phyloP scores from a whole-genome alignment of 805 yeast species.

The Priceomyces haplophilus region DNA sequence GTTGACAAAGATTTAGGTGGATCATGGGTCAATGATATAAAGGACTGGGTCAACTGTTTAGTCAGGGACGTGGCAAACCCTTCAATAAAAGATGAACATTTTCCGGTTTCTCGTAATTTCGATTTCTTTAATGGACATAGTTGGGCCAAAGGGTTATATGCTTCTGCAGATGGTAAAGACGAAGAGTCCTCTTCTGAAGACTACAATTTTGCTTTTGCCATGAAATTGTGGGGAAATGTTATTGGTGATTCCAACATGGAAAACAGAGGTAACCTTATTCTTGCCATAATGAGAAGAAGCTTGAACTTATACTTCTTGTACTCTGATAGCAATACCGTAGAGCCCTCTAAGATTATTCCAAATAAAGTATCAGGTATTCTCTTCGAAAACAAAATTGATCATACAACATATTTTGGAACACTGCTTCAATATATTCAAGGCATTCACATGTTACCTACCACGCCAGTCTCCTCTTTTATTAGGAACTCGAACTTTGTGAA shows the following conservation, averaged over 20 bases:
- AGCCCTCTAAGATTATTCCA: constrained; percentile 49
- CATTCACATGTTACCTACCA: constrained; percentile 73
- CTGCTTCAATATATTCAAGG: constrained; percentile 67
- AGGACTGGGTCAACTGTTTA: constrained; percentile 57
- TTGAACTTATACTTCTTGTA: constrained; percentile 56
- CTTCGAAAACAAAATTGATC: constrained; percentile 70
- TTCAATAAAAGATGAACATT: constrained; percentile 45
- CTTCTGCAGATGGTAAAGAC: constrained; percentile 64
- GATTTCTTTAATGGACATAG: constrained; percentile 76
- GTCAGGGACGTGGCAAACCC: constrained; percentile 72
- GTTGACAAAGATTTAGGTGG: constrained; percentile 40
- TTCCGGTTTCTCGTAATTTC: constrained; percentile 64
- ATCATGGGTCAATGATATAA: constrained; percentile 46
- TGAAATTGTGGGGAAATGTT: constrained; percentile 66
- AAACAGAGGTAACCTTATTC: constrained; percentile 54
- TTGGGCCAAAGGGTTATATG: constrained; percentile 69
- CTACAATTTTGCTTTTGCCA: constrained; percentile 63
- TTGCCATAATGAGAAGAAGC: constrained; percentile 53
- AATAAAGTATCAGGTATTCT: constrained; percentile 69
- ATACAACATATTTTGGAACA: constrained; percentile 67
- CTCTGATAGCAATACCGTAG: constrained; percentile 36
- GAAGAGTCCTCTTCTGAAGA: constrained; percentile 74
- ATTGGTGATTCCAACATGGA: constrained; percentile 52
- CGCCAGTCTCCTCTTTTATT: constrained; percentile 57
- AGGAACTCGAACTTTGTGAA: constrained; percentile 49